These are phyloP conservation scores for Hymenotorrendiella dingleyae DNA, from an alignment of 2,329 filamentous ascomycete genomes.

Conservation along the genomic window DNA sequence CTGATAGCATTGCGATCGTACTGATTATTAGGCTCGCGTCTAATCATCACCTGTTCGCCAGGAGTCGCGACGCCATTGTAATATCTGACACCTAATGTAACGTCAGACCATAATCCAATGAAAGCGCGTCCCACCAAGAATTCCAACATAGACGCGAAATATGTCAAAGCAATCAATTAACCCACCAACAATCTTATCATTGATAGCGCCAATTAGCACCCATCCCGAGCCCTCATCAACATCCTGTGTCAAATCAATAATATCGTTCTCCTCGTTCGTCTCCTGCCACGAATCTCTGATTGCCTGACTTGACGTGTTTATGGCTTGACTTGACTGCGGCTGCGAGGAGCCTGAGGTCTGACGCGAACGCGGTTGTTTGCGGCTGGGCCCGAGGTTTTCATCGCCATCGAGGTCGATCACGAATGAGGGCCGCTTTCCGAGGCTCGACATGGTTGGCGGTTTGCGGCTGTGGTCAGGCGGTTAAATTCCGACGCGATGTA, in stretches of 20 bases:
- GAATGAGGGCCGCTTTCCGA: slow-evolving; percentile 34
- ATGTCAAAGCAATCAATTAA: too few species aligned
- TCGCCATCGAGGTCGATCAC: slow-evolving; percentile 39
- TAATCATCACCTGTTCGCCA: slow-evolving; percentile 57
- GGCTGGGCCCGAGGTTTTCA: slow-evolving; percentile 15
- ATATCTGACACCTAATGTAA: slow-evolving; percentile 44
- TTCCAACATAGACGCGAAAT: background rate
- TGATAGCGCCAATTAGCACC: slow-evolving; percentile 28
- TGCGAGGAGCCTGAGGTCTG: slow-evolving; percentile 10
- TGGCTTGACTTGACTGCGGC: slow-evolving; percentile 16
- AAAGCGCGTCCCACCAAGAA: background rate
- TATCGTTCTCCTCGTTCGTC: slow-evolving; percentile 21
- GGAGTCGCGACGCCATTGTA: slow-evolving; percentile 57
- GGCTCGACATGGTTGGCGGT: slow-evolving; percentile 7
- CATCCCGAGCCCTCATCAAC: slow-evolving; percentile 27
- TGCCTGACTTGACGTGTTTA: slow-evolving; percentile 5
- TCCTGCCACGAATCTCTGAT: slow-evolving; percentile 16
- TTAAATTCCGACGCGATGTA: too few species aligned
- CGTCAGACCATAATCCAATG: background rate
- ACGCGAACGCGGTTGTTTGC: slow-evolving; percentile 24
- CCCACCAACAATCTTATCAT: too few species aligned
- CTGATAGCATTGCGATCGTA: slow-evolving; percentile 74
- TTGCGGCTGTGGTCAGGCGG: too few species aligned
- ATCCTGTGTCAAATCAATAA: slow-evolving; percentile 28
- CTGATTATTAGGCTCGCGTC: slow-evolving; percentile 60